Base-by-base conservation (phyloP, 345 rosid genomes). In the Ricinus communis region DNA sequence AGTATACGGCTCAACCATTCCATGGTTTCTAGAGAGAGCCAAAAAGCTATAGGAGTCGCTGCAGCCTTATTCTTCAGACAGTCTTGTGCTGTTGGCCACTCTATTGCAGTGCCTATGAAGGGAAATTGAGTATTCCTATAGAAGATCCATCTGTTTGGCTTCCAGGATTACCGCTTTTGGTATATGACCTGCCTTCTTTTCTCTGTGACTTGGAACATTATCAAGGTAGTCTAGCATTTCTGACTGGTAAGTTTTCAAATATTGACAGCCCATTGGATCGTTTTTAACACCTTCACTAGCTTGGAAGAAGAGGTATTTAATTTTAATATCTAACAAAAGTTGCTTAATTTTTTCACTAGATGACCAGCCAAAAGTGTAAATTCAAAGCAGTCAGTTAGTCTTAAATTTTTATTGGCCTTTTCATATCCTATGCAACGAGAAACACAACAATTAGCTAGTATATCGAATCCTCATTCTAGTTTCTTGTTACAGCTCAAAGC, bases 1-100 rank as follows among this genome's bases (percentile, higher is more conserved):
- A 0, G 64, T 87, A 0, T 87, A 85, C 3, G 91, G 85, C 53
- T 79, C 89, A 0, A 36, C 55, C 47, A 64, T 83, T 67, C 87
- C 89, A 0, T 85, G 91, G 91, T 82, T 73, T 30, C 69, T 85
- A 62, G 83, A 79, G 21, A 41, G 79, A 64, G 91, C 89, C 2
- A 80, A 72, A 33, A 31, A 22, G n/a, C n/a, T 5, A 50, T 52
- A 10, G 91, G 89, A 8, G 10, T 84, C 0, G 51, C 5, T 0
- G 87, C 76, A 69, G 86, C 80, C 59, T 55, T 52, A 0, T 82
- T 87, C 24, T 83, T 79, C 77, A 87, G 87, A 28, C 85, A 85
- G 40, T 75, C 78, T 38, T 84, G 82, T 30, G 77, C 83, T 13
- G 89, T 87, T 52, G 38, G 66, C 45, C 63, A 69, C 38, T 47